Evolutionary conservation across 805 yeast genomes (phyloP).

Genomic region (Starmerella apicola): DNA sequence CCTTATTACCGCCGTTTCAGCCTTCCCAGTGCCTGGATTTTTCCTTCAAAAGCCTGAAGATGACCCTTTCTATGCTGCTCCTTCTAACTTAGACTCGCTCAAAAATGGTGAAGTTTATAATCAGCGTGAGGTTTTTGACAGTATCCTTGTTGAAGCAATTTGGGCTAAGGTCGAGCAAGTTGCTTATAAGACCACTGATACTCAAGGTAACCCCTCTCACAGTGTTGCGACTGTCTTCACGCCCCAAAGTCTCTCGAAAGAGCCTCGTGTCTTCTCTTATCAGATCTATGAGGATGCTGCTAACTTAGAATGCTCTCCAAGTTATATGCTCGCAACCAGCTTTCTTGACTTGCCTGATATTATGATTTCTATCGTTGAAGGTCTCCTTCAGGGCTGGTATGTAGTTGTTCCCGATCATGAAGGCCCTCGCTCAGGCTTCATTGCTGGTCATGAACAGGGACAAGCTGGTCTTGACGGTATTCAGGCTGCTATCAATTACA

Average conservation of each 20-base stretch:
- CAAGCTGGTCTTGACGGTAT: slow-evolving; percentile 23
- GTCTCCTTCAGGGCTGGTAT: slow-evolving; percentile 13
- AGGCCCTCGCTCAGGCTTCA: slow-evolving; percentile 23
- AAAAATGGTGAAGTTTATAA: slow-evolving; percentile 11
- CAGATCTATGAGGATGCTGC: slow-evolving; percentile 22
- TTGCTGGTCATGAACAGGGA: slow-evolving; percentile 23
- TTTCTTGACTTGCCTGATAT: slow-evolving; percentile 3
- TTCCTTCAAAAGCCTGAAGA: slow-evolving; percentile 5
- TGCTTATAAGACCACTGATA: slow-evolving; percentile 11
- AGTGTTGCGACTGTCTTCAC: slow-evolving; percentile 15
- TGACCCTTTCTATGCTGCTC: slow-evolving; percentile 15
- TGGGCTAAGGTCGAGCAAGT: slow-evolving; percentile 10
- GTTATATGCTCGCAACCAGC: slow-evolving; percentile 17
- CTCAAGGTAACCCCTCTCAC: slow-evolving; percentile 9
- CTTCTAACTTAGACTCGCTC: slow-evolving; percentile 1
- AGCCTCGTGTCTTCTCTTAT: slow-evolving; percentile 18
- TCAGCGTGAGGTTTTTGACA: slow-evolving; percentile 1
- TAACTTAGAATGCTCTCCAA: slow-evolving; percentile 21
- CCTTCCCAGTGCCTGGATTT: neutral
- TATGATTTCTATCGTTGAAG: slow-evolving; percentile 8
- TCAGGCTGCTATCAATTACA: slow-evolving; percentile 14
- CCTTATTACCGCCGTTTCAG: too few relatives aligned
- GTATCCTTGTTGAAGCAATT: neutral
- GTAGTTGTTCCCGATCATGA: slow-evolving; percentile 23
- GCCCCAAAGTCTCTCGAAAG: slow-evolving; percentile 8